Conservation (phyloP, 345 rosid species). For the Combretum micranthum region DNA sequence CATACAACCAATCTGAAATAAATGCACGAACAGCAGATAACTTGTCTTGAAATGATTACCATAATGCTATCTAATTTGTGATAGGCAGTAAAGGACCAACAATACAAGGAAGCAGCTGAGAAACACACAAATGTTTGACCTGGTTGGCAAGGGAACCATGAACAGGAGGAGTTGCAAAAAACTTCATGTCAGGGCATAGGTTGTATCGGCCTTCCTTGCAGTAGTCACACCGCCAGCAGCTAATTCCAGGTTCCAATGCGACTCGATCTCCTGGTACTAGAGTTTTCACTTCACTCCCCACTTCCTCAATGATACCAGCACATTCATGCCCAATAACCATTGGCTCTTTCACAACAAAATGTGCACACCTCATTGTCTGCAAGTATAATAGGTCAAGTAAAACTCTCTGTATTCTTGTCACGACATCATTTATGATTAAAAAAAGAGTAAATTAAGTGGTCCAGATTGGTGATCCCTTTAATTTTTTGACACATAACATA, state of each 20-base stretch:
- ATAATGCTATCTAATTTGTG: too few relatives aligned
- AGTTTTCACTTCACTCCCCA: slow-evolving; percentile 65
- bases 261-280: slow-evolving; percentile 71
- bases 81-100: too few relatives aligned
- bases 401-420: too few relatives aligned
- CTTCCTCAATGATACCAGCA: slow-evolving; percentile 81
- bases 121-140: slow-evolving; percentile 13
- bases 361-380: slow-evolving; percentile 69
- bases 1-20: too few relatives aligned
- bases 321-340: slow-evolving; percentile 97
- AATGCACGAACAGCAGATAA: too few relatives aligned
- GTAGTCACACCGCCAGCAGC: slow-evolving; percentile 62
- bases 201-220: slow-evolving; percentile 84
- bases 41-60: too few relatives aligned
- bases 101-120: not conserved
- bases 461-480: too few relatives aligned
- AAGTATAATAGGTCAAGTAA: not conserved
- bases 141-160: slow-evolving; percentile 91
- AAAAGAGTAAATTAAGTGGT: too few relatives aligned
- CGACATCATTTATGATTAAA: too few relatives aligned
- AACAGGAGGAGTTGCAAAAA: slow-evolving; percentile 84
- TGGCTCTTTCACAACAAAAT: slow-evolving; percentile 82
- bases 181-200: slow-evolving; percentile 90
- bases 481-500: too few relatives aligned
- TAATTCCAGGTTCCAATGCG: slow-evolving; percentile 88